Evolutionary conservation across 2,329 filamentous ascomycete species (phyloP).

Genomic region (Paecilomyces variotii): DNA sequence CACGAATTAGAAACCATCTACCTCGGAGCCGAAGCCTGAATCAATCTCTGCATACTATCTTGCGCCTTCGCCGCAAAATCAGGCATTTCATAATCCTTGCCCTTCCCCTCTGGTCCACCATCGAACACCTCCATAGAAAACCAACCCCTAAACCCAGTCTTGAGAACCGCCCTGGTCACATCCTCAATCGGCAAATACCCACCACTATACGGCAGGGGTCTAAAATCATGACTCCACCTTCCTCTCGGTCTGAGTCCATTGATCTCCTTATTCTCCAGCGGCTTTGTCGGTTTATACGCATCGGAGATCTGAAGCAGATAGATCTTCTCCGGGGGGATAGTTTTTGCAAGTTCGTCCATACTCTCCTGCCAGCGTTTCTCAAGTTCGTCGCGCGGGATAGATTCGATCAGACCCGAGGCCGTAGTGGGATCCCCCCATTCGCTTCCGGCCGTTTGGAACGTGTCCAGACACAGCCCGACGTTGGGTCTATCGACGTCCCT

Average conservation of each 20-base stretch:
- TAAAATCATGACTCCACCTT: slow-evolving; percentile 63
- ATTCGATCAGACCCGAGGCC: slow-evolving; percentile 49
- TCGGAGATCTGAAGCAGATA: slow-evolving; percentile 69
- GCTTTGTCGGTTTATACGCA: slow-evolving; percentile 55
- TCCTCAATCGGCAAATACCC: slow-evolving; percentile 63
- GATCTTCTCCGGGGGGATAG: slow-evolving; percentile 61
- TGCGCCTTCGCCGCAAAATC: slow-evolving; percentile 46
- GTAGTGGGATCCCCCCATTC: slow-evolving; percentile 69
- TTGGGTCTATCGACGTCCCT: slow-evolving; percentile 55
- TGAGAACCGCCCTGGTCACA: slow-evolving; percentile 57
- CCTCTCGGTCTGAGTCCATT: slow-evolving; percentile 53
- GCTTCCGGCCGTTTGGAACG: slow-evolving; percentile 64
- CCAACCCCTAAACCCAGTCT: slow-evolving; percentile 60
- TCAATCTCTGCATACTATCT: slow-evolving; percentile 39
- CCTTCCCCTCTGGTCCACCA: slow-evolving; percentile 46
- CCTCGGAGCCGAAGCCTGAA: slow-evolving; percentile 28
- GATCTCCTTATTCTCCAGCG: slow-evolving; percentile 46
- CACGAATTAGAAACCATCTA: background rate
- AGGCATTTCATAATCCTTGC: slow-evolving; percentile 42
- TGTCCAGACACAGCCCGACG: slow-evolving; percentile 67
- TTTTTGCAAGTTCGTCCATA: slow-evolving; percentile 47
- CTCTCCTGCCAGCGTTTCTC: slow-evolving; percentile 46
- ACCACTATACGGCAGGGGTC: slow-evolving; percentile 61
- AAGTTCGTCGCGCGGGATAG: slow-evolving; percentile 39
- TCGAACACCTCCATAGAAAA: slow-evolving; percentile 67